Conservation (phyloP, 1,139 yeast genomes). For the Candida sanyaensis region DNA sequence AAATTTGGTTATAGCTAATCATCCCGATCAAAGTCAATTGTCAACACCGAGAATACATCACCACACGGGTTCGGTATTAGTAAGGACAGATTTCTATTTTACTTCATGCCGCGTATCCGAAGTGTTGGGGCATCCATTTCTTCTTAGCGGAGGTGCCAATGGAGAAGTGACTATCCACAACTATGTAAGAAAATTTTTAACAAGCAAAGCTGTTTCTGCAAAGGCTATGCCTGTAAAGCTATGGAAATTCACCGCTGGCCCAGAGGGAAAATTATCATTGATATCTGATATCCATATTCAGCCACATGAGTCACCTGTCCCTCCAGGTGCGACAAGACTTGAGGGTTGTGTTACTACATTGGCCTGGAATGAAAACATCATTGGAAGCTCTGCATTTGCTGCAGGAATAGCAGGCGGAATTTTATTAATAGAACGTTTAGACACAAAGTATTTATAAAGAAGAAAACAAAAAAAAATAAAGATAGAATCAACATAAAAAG, state of each 20-base stretch:
- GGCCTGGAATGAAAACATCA: constrained; percentile 61
- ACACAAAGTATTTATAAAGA: constrained; percentile 18
- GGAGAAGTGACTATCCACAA: constrained; percentile 51
- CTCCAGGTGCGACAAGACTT: constrained; percentile 49
- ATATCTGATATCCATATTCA: constrained; percentile 28
- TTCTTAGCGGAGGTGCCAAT: constrained; percentile 61
- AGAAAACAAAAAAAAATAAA: not conserved
- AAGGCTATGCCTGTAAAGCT: constrained; percentile 33
- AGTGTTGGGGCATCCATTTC: constrained; percentile 57
- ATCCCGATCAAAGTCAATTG: constrained; percentile 32
- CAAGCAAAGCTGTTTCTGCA: constrained; percentile 33
- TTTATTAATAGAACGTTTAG: constrained; percentile 60
- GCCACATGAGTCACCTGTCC: constrained; percentile 29
- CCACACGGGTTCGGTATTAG: constrained; percentile 30
- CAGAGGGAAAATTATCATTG: constrained; percentile 17
- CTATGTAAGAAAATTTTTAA: constrained; percentile 37
- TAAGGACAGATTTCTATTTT: constrained; percentile 34
- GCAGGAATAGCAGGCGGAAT: constrained; percentile 71
- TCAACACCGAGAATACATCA: constrained; percentile 36
- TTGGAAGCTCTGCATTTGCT: constrained; percentile 60
- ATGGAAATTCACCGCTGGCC: constrained; percentile 31
- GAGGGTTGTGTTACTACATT: constrained; percentile 54
- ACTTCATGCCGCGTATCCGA: constrained; percentile 33
- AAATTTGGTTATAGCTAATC: constrained; percentile 25
- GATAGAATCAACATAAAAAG: too few relatives aligned